These are phyloP conservation scores for Ajuga chamaepitys DNA, from an alignment of 257 asterid species.

Conservation along the genomic window DNA sequence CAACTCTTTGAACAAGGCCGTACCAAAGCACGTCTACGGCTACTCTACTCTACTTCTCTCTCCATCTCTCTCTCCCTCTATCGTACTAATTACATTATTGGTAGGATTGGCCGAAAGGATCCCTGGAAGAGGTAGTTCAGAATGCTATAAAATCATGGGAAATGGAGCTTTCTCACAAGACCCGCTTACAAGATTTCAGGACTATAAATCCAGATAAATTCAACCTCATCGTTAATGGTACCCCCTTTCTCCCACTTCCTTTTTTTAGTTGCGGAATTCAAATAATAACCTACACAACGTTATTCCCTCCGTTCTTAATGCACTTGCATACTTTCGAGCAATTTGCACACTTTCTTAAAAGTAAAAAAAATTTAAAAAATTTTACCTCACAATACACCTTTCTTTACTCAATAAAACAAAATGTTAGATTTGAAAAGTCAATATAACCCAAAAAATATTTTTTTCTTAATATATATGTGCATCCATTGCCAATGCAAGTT, in stretches of 20 bases:
- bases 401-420: no score
- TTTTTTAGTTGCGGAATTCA: neutral
- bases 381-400: no score
- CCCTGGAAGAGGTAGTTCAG: constrained; percentile 79
- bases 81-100: neutral
- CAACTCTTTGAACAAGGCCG: constrained; percentile 72
- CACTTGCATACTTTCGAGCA: no score
- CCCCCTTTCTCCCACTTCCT: neutral
- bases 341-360: no score
- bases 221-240: constrained; percentile 83
- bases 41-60: neutral
- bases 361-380: no score
- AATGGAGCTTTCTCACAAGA: constrained; percentile 93
- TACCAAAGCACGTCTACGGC: constrained; percentile 53
- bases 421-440: no score
- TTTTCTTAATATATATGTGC: no score
- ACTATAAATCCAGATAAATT: constrained; percentile 69
- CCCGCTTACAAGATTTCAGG: constrained; percentile 58
- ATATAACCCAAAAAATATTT: no score
- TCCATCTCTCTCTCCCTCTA: neutral
- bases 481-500: no score
- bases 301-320: neutral
- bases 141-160: constrained; percentile 93
- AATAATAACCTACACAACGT: no score
- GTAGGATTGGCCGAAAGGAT: constrained; percentile 78